Evolutionary conservation across 148 eudicot genomes (phyloP).

Genomic region (Fagopyrum tataricum): DNA sequence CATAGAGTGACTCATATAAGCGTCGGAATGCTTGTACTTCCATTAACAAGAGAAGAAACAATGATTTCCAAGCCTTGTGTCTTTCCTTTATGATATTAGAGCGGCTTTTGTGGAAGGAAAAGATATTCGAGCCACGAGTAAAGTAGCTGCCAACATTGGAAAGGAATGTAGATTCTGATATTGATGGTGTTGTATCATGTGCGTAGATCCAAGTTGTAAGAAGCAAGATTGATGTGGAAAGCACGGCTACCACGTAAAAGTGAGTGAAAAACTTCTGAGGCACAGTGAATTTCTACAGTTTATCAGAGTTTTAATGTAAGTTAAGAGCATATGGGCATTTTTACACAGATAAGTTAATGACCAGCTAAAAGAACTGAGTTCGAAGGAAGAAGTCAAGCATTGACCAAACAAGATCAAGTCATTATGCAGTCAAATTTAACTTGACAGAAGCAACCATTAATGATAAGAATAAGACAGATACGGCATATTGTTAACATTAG

Average conservation of each 20-base stretch:
- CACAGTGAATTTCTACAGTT: conserved; percentile 62
- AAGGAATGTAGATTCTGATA: conserved; percentile 41
- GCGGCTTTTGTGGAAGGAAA: conserved; percentile 30
- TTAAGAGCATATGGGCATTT: conserved; percentile 1
- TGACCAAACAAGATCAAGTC: neutral
- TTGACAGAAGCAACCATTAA: neutral
- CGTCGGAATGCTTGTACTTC: conserved; percentile 77
- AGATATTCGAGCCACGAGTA: conserved; percentile 54
- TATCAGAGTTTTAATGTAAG: conserved; percentile 20
- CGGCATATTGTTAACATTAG: neutral
- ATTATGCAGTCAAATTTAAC: neutral
- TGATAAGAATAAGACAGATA: neutral
- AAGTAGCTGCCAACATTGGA: conserved; percentile 55
- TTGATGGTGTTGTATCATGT: conserved; percentile 32
- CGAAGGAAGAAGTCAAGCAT: neutral
- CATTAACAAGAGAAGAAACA: conserved; percentile 77
- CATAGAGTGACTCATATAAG: conserved; percentile 59
- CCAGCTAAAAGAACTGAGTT: neutral
- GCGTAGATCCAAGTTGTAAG: conserved; percentile 68
- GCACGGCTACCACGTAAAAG: conserved; percentile 66
- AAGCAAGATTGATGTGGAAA: conserved; percentile 65
- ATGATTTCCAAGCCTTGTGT: conserved; percentile 50
- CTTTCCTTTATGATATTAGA: conserved; percentile 26
- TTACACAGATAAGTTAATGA: neutral
- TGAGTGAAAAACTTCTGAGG: conserved; percentile 79